Base-by-base conservation (phyloP, 495 filamentous ascomycete genomes). In the Lineolata rhizophorae region DNA sequence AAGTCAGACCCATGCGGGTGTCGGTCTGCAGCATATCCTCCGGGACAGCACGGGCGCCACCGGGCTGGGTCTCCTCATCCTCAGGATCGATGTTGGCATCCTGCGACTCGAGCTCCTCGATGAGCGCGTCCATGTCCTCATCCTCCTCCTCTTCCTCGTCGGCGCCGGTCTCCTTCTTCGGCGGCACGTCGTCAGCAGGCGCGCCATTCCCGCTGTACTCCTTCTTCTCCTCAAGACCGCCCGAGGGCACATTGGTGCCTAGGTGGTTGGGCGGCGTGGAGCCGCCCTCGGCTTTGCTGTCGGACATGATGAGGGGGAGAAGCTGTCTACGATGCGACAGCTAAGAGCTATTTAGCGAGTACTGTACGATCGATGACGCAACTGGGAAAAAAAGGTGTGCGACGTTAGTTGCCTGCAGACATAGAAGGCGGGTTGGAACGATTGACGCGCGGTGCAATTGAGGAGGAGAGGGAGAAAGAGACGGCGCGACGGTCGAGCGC, bases 81-180 rank as follows among this genome's bases (percentile, higher is more conserved):
- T 53, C 49, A 14, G 37, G 42, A 18, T 70, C 66, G 17, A 71
- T 68, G 3, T 55, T 24, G 20, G 70, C 76, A 48, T 84, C 77
- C 35, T 76, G 57, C 10, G 70, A 76, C 50, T 83, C 71, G 33
- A 92, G 70, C 39, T 83, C 79, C 38, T 77, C 70, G 36, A 92
- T 84, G 40, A 92, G 62, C 35, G 64, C 61, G 46, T 85, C 75
- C 35, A 92, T 76, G 44, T 80, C 69, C 54, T 73, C 69, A 39
- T 72, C 67, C 15, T 73, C 67, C 16, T 74, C 65, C 24, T 75
- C 70, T 26, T 76, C 69, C 10, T 75, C 64, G 8, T 59, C 60
- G 11, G 52, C 57, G 5, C 26, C 18, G 20, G 34, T 26, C 28
- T 45, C 53, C 34, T 45, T 51, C 15, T 52, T 35, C 22, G 27